Evolutionary conservation across 805 yeast species (phyloP), one percentile per base, ranked within the genome.

Genomic region (Starmerella scarabaei): DNA sequence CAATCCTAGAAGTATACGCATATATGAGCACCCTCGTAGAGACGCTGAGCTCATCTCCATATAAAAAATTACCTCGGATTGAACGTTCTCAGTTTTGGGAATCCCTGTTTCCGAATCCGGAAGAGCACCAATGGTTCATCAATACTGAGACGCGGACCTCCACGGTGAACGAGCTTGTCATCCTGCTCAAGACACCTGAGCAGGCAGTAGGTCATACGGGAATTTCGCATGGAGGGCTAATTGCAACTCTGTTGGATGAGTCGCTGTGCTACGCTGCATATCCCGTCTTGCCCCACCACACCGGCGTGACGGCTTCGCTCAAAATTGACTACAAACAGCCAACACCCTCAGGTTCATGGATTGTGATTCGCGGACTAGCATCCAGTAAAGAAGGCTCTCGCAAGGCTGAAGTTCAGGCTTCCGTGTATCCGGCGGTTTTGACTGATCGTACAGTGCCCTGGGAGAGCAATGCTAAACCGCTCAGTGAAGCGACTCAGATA

Each of bases 231-330:
- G 86, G 88, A 50, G 98, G 98, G 1, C 67, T 86, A 3, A 59
- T 85, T 4, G 74, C 94, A 1, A 79, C 94, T 2, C 60, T 91
- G 19, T 48, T 91, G 24, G 98, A 88, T 59, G 98, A 91, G 55
- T 77, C 79, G 0, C 63, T 91, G 21, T 83, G 94, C 53, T 67
- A 75, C 33, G 80, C 93, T 53, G 97, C 95, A 14, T 88, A 85
- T 56, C 75, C 83, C 3, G 62, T 69, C 21, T 64, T 88, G 11
- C 97, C 97, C 1, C 73, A 76, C 42, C 71, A 75, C 41, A 67
- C 79, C 37, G 98, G 97, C 12, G 94, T 91, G 19, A 88, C 98
- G 0, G 98, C 94, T 0, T 69, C 67, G 37, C 63, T 88, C 32
- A 60, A 69, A 2, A 65, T 88, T 7, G 66, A 79, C 38, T 88